These are phyloP conservation scores for Paratrypanosoma confusum DNA, from an alignment of 208 protist species.

Conservation along the genomic window DNA sequence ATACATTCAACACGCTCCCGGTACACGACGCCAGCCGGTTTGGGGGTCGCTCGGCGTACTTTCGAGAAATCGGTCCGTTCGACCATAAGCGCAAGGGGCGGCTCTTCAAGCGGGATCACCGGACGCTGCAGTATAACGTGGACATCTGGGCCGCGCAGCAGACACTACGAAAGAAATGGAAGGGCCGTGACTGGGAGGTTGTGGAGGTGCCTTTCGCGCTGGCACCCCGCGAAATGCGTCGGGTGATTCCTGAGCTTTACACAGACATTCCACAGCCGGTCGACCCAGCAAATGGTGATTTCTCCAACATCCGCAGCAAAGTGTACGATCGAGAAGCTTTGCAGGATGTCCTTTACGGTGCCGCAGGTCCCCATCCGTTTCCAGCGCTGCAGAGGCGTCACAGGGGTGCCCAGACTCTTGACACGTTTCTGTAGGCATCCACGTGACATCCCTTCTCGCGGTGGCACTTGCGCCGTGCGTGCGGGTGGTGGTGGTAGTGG, in stretches of 20 bases:
- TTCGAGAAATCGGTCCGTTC: slow-evolving; percentile 73
- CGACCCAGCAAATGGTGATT: slow-evolving; percentile 37
- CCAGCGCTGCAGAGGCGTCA: slow-evolving; percentile 41
- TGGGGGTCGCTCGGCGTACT: slow-evolving; percentile 70
- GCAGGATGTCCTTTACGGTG: slow-evolving; percentile 51
- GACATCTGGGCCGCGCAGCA: slow-evolving; percentile 85
- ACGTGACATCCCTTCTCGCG: too few species aligned
- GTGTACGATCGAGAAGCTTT: slow-evolving; percentile 71
- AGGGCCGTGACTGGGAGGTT: slow-evolving; percentile 78
- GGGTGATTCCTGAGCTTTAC: slow-evolving; percentile 82
- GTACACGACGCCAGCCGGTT: slow-evolving; percentile 80
- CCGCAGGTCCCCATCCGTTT: slow-evolving; percentile 25
- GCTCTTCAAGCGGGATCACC: slow-evolving; percentile 67
- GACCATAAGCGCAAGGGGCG: slow-evolving; percentile 63
- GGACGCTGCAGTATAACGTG: slow-evolving; percentile 78
- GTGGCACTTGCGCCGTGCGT: too few species aligned
- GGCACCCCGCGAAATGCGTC: slow-evolving; percentile 66
- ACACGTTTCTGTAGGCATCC: slow-evolving; percentile 64
- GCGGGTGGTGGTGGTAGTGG: too few species aligned
- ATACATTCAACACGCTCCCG: slow-evolving; percentile 79
- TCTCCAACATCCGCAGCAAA: slow-evolving; percentile 70
- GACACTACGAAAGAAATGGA: slow-evolving; percentile 81
- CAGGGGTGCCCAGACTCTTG: slow-evolving; percentile 51
- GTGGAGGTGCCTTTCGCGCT: slow-evolving; percentile 74
- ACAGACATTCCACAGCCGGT: slow-evolving; percentile 77